A percentile compares a stretch with the other conserved stretches of the same genome.
phyloP scores from a whole-genome alignment of 2,329 filamentous ascomycete species.

The Xylariaceae sp. region DNA sequence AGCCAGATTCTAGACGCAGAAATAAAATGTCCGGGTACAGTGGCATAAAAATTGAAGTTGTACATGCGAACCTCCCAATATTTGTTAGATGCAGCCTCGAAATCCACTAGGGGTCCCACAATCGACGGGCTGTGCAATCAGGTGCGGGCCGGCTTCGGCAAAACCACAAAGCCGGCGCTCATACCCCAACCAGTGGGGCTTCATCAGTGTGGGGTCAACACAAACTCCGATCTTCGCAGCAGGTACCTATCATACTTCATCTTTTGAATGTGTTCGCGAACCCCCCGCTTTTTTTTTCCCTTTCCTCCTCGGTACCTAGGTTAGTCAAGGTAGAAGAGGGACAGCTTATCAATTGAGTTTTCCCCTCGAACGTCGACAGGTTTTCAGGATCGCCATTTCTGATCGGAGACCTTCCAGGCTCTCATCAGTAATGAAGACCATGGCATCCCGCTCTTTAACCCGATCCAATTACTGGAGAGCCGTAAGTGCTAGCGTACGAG shows the following conservation, averaged over 20 bases:
- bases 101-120: not conserved
- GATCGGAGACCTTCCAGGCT: slow-evolving; percentile 31
- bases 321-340: slow-evolving; percentile 27
- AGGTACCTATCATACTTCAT: slow-evolving; percentile 1
- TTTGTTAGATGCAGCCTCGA: not conserved
- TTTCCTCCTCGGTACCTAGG: not conserved
- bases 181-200: not conserved
- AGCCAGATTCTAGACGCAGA: slow-evolving; percentile 1
- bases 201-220: no score
- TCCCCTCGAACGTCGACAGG: slow-evolving; percentile 9
- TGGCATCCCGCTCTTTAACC: slow-evolving; percentile 36
- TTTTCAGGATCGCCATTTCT: slow-evolving; percentile 31
- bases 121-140: not conserved
- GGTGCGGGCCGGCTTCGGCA: not conserved
- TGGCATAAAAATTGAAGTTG: not conserved
- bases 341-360: slow-evolving; percentile 28
- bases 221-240: slow-evolving; percentile 32
- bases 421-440: slow-evolving; percentile 33
- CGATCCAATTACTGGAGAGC: slow-evolving; percentile 33
- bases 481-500: slow-evolving; percentile 24
- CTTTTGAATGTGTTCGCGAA: slow-evolving; percentile 7
- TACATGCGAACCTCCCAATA: not conserved
- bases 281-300: slow-evolving; percentile 15
- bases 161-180: not conserved
- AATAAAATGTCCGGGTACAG: slow-evolving; percentile 1